Conservation (phyloP, 805 yeast genomes). For the Kodamaea hsintzibuensis region DNA sequence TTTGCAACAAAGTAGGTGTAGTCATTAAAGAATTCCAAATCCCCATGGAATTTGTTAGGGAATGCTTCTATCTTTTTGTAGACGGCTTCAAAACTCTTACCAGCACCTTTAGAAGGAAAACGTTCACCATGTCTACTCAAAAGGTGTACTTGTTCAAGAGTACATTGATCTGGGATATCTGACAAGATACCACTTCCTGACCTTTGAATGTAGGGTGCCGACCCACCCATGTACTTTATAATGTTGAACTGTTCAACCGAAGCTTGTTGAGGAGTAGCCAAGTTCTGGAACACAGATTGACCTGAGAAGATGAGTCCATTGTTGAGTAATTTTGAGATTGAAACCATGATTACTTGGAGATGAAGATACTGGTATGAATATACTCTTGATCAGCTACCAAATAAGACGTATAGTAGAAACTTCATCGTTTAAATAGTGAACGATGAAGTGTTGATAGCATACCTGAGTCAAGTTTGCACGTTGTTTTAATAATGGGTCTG, state of each 20-base stretch:
- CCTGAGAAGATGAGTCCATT: conserved; percentile 25
- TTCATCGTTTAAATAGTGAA: not conserved
- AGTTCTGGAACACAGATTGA: conserved; percentile 21
- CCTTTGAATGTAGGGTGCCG: conserved; percentile 28
- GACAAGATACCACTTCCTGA: conserved; percentile 28
- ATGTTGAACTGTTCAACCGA: conserved; percentile 26
- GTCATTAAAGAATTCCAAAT: conserved; percentile 53
- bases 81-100: conserved; percentile 28
- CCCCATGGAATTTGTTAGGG: conserved; percentile 43
- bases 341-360: conserved; percentile 15
- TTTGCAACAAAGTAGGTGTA: conserved; percentile 50
- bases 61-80: conserved; percentile 26
- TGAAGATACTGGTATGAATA: not conserved
- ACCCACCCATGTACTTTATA: conserved; percentile 26
- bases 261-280: conserved; percentile 29
- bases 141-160: conserved; percentile 66
- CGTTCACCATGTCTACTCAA: conserved; percentile 81
- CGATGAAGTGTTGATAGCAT: no score
- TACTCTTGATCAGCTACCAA: not conserved
- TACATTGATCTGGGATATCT: conserved; percentile 42
- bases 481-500: no score
- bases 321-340: conserved; percentile 22
- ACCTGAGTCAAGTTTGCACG: no score
- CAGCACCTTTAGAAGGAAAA: conserved; percentile 41
- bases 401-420: not conserved